Conservation (phyloP, 768 basidiomycete species). For the Tulasnella sp. region DNA sequence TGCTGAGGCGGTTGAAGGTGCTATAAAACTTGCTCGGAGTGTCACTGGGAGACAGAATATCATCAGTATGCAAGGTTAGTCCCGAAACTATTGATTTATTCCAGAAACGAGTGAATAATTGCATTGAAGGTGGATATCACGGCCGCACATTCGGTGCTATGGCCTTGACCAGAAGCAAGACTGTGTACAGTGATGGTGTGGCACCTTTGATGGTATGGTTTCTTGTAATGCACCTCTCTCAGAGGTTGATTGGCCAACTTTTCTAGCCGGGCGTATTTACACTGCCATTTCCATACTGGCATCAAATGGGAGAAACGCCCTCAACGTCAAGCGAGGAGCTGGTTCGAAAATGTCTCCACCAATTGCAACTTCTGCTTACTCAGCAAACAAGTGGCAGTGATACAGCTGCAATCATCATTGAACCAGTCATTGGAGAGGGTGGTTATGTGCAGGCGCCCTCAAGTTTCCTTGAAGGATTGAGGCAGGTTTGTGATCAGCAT, state of each 20-base stretch:
- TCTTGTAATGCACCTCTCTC: not conserved
- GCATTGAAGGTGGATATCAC: conserved; percentile 51
- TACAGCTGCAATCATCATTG: conserved; percentile 86
- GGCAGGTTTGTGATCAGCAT: conserved; percentile 76
- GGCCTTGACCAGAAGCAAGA: conserved; percentile 90
- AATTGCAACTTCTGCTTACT: conserved; percentile 61
- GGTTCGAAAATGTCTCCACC: conserved; percentile 53
- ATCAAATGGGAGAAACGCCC: conserved; percentile 52
- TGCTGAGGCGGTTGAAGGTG: conserved; percentile 81
- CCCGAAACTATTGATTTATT: not conserved
- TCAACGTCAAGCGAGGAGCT: conserved; percentile 45
- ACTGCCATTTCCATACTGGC: conserved; percentile 87
- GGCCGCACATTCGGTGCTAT: conserved; percentile 89
- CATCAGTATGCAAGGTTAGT: conserved; percentile 73
- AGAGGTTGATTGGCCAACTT: not conserved
- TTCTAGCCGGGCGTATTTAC: conserved; percentile 68
- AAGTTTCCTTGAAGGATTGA: conserved; percentile 64
- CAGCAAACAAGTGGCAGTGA: conserved; percentile 77
- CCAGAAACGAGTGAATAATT: not conserved
- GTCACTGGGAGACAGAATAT: conserved; percentile 77
- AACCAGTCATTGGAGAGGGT: conserved; percentile 90
- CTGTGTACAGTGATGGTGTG: conserved; percentile 67
- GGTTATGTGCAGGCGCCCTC: conserved; percentile 85
- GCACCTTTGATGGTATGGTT: conserved; percentile 67
- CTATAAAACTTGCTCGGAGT: conserved; percentile 73